A percentile compares a stretch with the other conserved stretches of the same genome.
Conservation (phyloP, 257 asterid genomes). For the Ballota nigra region DNA sequence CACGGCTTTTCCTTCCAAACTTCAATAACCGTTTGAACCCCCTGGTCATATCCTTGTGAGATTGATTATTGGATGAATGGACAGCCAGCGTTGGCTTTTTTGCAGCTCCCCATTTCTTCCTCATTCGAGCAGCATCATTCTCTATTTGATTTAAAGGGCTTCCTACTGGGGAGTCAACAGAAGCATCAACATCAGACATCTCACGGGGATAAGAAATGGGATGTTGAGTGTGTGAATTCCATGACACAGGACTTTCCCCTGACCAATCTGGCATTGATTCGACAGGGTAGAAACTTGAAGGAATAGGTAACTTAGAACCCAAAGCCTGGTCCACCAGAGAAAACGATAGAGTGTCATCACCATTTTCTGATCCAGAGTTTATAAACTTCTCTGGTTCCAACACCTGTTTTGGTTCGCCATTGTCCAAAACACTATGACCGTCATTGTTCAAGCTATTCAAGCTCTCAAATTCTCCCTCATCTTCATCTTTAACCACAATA, state of each 20-base stretch:
- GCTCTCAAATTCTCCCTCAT: conserved; percentile 52
- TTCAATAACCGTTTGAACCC: conserved; percentile 48
- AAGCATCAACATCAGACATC: conserved; percentile 72
- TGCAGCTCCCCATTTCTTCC: conserved; percentile 84
- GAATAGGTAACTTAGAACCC: conserved; percentile 51
- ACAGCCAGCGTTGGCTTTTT: conserved; percentile 56
- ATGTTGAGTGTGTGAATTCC: conserved; percentile 54
- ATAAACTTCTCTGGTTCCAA: conserved; percentile 21
- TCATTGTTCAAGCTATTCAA: conserved; percentile 31
- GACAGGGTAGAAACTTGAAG: conserved; percentile 26
- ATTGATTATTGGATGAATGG: conserved; percentile 48
- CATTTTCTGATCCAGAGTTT: conserved; percentile 71
- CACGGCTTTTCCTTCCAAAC: conserved; percentile 46
- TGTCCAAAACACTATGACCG: conserved; percentile 23
- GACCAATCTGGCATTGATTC: conserved; percentile 62
- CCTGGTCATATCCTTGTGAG: conserved; percentile 72
- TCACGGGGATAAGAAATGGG: conserved; percentile 69
- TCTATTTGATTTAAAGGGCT: conserved; percentile 68
- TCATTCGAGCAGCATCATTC: conserved; percentile 63
- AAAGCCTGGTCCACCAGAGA: conserved; percentile 52
- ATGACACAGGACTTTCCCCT: conserved; percentile 49
- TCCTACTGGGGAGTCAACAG: conserved; percentile 69
- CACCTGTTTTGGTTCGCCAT: conserved; percentile 26
- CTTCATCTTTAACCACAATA: conserved; percentile 48
- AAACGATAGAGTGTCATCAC: conserved; percentile 40